These are phyloP conservation scores for Melastoma candidum DNA, from an alignment of 441 rosid species.

Conservation along the genomic window DNA sequence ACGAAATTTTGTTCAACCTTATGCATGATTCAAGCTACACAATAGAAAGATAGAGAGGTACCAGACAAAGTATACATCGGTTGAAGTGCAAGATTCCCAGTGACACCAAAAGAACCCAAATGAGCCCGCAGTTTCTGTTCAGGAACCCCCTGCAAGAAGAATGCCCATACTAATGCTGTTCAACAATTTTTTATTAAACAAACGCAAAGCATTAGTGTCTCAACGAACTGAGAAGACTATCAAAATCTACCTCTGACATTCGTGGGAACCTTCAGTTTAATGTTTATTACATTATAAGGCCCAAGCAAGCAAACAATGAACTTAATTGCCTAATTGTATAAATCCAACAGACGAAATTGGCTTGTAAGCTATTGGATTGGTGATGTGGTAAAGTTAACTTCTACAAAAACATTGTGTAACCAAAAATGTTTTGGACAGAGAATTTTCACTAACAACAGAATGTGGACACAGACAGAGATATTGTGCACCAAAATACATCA, in stretches of 20 bases:
- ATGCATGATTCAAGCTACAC: too few relatives aligned
- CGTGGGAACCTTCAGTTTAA: too few relatives aligned
- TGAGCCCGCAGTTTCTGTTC: conserved; percentile 90
- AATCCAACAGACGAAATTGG: not conserved
- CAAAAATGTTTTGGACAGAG: too few relatives aligned
- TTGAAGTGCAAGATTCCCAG: conserved; percentile 97
- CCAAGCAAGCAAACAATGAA: too few relatives aligned
- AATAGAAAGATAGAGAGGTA: conserved; percentile 14
- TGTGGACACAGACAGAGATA: too few relatives aligned
- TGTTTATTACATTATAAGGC: too few relatives aligned
- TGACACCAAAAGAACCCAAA: conserved; percentile 93
- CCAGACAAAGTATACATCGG: conserved; percentile 99
- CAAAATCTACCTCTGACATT: too few relatives aligned
- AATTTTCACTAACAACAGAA: too few relatives aligned
- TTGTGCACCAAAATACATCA: too few relatives aligned
- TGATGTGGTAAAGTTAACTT: too few relatives aligned
- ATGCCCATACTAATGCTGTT: conserved; percentile 14
- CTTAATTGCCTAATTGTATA: not conserved
- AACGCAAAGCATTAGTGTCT: not conserved
- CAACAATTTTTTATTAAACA: conserved; percentile 2
- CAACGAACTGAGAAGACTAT: not conserved
- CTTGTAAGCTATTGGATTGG: not conserved
- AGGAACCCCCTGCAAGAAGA: conserved; percentile 72
- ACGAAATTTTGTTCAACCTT: too few relatives aligned
- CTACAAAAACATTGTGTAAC: too few relatives aligned